phyloP scores from a whole-genome alignment of 768 basidiomycete genomes.

The Boletus tomentosulus region DNA sequence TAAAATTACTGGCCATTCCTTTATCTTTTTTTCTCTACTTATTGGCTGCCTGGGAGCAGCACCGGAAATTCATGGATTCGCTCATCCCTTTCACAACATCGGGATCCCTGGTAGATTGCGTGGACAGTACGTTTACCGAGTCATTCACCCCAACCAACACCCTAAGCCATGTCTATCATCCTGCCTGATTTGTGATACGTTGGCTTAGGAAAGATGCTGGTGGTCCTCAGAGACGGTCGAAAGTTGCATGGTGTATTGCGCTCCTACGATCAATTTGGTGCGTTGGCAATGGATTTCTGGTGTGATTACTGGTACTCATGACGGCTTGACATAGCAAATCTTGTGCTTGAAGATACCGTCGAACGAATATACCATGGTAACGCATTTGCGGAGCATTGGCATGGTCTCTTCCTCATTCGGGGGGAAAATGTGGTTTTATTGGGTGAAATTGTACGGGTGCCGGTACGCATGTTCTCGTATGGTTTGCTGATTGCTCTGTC shows the following conservation, averaged over 20 bases:
- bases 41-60: slow-evolving; percentile 38
- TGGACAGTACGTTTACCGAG: slow-evolving; percentile 94
- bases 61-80: slow-evolving; percentile 69
- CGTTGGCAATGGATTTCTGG: slow-evolving; percentile 19
- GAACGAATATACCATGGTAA: slow-evolving; percentile 92
- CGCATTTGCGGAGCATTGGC: slow-evolving; percentile 82
- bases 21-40: slow-evolving; percentile 28
- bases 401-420: slow-evolving; percentile 89
- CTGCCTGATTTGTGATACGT: slow-evolving; percentile 19
- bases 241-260: slow-evolving; percentile 95
- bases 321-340: slow-evolving; percentile 67
- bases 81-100: slow-evolving; percentile 98
- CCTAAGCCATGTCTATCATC: slow-evolving; percentile 43
- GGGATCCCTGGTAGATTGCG: slow-evolving; percentile 97
- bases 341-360: slow-evolving; percentile 92
- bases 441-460: slow-evolving; percentile 84
- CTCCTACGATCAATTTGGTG: slow-evolving; percentile 99
- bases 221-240: slow-evolving; percentile 91
- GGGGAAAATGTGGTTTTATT: slow-evolving; percentile 98
- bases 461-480: neutral
- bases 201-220: slow-evolving; percentile 91
- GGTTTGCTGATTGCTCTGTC: slow-evolving; percentile 4
- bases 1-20: slow-evolving; percentile 21
- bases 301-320: slow-evolving; percentile 1
- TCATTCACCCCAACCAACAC: slow-evolving; percentile 44